Percentiles rank a stretch among this genome's conserved stretches.
These are phyloP conservation scores for Salix brachista DNA, from an alignment of 345 rosid genomes.

Conservation along the genomic window DNA sequence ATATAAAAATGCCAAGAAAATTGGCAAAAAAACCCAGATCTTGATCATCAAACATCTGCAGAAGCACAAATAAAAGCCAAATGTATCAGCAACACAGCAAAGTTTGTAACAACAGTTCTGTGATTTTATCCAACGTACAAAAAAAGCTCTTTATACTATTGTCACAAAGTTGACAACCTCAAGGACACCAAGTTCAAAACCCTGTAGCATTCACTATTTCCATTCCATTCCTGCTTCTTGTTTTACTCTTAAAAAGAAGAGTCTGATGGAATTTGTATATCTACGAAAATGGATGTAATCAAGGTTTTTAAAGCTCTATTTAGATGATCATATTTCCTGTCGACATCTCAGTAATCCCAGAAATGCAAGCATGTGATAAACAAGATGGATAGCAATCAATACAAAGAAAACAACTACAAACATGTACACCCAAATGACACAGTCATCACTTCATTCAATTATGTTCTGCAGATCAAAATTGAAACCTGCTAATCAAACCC, in stretches of 20 bases:
- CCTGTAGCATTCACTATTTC: not conserved
- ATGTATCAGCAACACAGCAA: not conserved
- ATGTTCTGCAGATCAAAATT: not conserved
- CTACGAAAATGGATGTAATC: not conserved
- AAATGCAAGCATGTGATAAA: not conserved
- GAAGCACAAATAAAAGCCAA: conserved; percentile 7
- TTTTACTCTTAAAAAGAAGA: not conserved
- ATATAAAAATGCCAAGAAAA: conserved; percentile 75
- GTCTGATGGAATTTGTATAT: not conserved
- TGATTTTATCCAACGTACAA: not conserved
- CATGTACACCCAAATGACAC: not conserved
- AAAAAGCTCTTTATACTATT: not conserved
- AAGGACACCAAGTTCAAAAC: not conserved
- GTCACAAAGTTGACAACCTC: not conserved
- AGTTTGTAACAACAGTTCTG: not conserved
- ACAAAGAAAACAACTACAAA: not conserved
- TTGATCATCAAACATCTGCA: conserved; percentile 89
- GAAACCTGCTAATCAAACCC: not conserved
- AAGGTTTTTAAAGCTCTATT: not conserved
- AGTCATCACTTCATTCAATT: not conserved
- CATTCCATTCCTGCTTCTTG: not conserved
- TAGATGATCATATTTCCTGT: not conserved
- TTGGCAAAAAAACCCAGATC: conserved; percentile 72
- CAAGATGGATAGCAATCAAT: not conserved
- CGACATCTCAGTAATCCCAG: not conserved